Percentiles rank a stretch among this genome's conserved stretches.
Evolutionary conservation across 768 basidiomycete species (phyloP).

Genomic region (Symmetrospora coprosmae): DNA sequence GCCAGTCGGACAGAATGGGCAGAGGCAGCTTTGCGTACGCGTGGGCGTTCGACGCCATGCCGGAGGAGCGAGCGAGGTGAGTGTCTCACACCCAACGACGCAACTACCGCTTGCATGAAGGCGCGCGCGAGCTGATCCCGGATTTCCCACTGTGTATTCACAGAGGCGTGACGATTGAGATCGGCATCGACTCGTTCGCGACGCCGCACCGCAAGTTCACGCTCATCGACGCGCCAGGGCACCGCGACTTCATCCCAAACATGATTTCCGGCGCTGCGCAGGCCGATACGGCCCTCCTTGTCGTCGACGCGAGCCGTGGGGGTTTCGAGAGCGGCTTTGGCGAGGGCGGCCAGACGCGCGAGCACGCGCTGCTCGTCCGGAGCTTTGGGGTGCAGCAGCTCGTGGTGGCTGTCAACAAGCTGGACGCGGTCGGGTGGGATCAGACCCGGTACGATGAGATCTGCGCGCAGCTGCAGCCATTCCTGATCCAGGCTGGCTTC

Average conservation of each 20-base stretch:
- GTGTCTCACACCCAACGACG: too few relatives aligned
- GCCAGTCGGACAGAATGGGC: constrained; percentile 74
- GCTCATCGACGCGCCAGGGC: constrained; percentile 92
- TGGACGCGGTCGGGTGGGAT: constrained; percentile 76
- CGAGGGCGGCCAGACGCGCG: constrained; percentile 92
- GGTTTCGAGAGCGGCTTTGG: constrained; percentile 96
- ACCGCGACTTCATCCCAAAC: constrained; percentile 94
- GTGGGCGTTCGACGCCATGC: constrained; percentile 86
- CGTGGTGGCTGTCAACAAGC: constrained; percentile 84
- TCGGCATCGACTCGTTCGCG: constrained; percentile 53
- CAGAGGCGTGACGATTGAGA: constrained; percentile 97
- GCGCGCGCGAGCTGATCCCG: not conserved
- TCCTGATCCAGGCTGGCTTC: constrained; percentile 80
- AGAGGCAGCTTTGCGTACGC: constrained; percentile 97
- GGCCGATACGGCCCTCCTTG: constrained; percentile 84
- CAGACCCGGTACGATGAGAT: constrained; percentile 74
- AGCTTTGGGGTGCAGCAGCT: constrained; percentile 45
- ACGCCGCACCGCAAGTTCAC: constrained; percentile 69
- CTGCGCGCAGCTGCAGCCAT: constrained; percentile 54
- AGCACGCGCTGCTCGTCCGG: constrained; percentile 99
- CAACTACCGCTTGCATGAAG: not conserved
- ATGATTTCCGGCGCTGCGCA: constrained; percentile 99
- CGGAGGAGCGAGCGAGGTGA: constrained; percentile 83
- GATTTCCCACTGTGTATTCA: not conserved
- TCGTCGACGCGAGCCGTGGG: constrained; percentile 74